Evolutionary conservation across 202 grass and related monocot species (phyloP), one percentile per base, ranked within the genome.

Genomic region (Panicum virgatum): DNA sequence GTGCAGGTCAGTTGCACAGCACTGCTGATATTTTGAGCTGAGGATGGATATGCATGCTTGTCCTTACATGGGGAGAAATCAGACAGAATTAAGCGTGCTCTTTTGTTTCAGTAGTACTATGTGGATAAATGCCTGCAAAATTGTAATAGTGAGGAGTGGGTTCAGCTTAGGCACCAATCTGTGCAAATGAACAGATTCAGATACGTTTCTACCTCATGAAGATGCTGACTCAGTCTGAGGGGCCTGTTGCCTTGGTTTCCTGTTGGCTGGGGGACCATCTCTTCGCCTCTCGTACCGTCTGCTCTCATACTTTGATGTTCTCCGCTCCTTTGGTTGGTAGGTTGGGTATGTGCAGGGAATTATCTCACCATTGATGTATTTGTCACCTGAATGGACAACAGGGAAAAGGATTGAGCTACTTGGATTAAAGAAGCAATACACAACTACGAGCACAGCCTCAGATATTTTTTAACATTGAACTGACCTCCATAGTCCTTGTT

Each of bases 401-500:
- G 22, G 4, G 0, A 43, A 39, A 52, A 27, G 18, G 19, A 26
- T 12, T 75, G 12, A 86, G 13, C 3, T 59, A 11, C 3, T 48
- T 52, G 6, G 57, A 44, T 66, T 27, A 65, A 75, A 48, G 9
- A 77, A 37, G 44, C 5, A 54, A 82, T 14, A 82, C 51, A 3
- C 10, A 74, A 25, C 37, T 53, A 66, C 54, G 62, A 26, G 2
- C 1, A 1, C 13, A 7, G 6, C n/a, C 30, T 2, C 58, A 60
- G 39, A 64, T 30, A 48, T 68, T 3, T 3, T n/a, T 39, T 45
- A 81, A 15, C 32, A 44, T 72, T 40, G 14, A 46, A 73, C 85
- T 74, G 76, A 98, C 96, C 96, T 87, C 96, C 96, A 10, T 98
- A 98, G 76, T 98, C 96, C 84, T 95, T 95, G 72, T 98, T 98